Percentiles rank a stretch among this genome's conserved stretches.
phyloP scores from a whole-genome alignment of 2,329 filamentous ascomycete genomes.

The Neofusicoccum cordaticola region DNA sequence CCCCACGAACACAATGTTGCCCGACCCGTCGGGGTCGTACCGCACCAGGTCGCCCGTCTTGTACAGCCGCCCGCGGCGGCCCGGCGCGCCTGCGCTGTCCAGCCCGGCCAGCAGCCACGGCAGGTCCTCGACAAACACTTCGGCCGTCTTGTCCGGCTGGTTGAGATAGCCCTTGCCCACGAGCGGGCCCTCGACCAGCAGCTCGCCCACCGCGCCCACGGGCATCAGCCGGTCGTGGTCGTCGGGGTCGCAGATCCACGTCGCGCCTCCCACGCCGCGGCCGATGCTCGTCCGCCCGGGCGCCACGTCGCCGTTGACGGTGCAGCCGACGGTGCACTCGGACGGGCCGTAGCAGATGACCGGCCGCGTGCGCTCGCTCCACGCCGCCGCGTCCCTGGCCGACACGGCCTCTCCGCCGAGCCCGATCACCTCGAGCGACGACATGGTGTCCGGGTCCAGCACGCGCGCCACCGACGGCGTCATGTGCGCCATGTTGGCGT shows the following conservation, averaged over 20 bases:
- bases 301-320: slow-evolving; percentile 16
- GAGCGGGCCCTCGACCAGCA: slow-evolving; percentile 59
- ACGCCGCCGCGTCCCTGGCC: slow-evolving; percentile 36
- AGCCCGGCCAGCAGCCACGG: slow-evolving; percentile 35
- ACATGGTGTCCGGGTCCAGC: slow-evolving; percentile 40
- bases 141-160: slow-evolving; percentile 14
- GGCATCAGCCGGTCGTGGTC: slow-evolving; percentile 26
- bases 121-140: slow-evolving; percentile 35
- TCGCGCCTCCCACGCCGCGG: slow-evolving; percentile 4
- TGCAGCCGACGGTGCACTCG: slow-evolving; percentile 27
- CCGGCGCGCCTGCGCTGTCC: slow-evolving; percentile 40
- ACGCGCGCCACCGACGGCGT: slow-evolving; percentile 57
- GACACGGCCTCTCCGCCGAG: slow-evolving; percentile 43
- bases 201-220: slow-evolving; percentile 46
- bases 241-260: slow-evolving; percentile 31
- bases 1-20: slow-evolving; percentile 54
- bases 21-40: slow-evolving; percentile 24
- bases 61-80: slow-evolving; percentile 26
- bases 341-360: slow-evolving; percentile 31
- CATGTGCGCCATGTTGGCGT: slow-evolving; percentile 54
- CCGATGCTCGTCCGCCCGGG: slow-evolving; percentile 18
- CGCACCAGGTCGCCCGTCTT: slow-evolving; percentile 13
- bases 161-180: slow-evolving; percentile 36
- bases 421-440: slow-evolving; percentile 38
- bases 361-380: slow-evolving; percentile 33